Percentiles rank a stretch among this genome's conserved stretches.
Conservation (phyloP, 2,329 filamentous ascomycete species). For the Microsporum canis region DNA sequence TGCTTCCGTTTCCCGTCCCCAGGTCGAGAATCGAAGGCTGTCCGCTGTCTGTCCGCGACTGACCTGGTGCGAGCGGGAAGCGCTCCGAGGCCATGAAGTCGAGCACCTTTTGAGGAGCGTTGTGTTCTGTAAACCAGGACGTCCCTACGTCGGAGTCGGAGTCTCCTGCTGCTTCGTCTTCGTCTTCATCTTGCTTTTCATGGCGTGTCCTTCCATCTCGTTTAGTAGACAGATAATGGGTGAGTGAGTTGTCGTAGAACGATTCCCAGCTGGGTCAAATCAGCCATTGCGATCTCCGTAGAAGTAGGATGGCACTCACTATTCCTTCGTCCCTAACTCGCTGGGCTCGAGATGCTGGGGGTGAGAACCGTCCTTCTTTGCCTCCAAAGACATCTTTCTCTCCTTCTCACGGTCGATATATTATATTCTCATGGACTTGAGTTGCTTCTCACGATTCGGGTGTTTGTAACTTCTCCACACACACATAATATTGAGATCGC, state of each 20-base stretch:
- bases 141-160: constrained; percentile 67
- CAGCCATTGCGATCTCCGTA: constrained; percentile 2
- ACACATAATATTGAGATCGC: too few relatives aligned
- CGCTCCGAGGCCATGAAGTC: constrained; percentile 48
- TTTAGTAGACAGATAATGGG: constrained; percentile 26
- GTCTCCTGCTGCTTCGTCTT: constrained; percentile 46
- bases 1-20: constrained; percentile 85
- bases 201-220: neutral
- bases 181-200: constrained; percentile 8
- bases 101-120: constrained; percentile 72
- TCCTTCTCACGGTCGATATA: neutral
- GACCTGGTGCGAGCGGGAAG: constrained; percentile 34
- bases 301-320: constrained; percentile 45
- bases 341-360: constrained; percentile 65
- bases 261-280: constrained; percentile 50
- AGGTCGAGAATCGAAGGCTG: constrained; percentile 59
- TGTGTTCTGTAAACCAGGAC: constrained; percentile 91
- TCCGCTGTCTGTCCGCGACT: constrained; percentile 8
- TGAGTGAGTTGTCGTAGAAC: constrained; percentile 35
- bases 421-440: too few relatives aligned
- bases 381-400: neutral
- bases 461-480: too few relatives aligned
- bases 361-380: constrained; percentile 12
- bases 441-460: too few relatives aligned
- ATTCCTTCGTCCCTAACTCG: constrained; percentile 77